Percentiles rank a stretch among this genome's conserved stretches.
phyloP scores from a whole-genome alignment of 331 rosid genomes.

The Malus hybrid region DNA sequence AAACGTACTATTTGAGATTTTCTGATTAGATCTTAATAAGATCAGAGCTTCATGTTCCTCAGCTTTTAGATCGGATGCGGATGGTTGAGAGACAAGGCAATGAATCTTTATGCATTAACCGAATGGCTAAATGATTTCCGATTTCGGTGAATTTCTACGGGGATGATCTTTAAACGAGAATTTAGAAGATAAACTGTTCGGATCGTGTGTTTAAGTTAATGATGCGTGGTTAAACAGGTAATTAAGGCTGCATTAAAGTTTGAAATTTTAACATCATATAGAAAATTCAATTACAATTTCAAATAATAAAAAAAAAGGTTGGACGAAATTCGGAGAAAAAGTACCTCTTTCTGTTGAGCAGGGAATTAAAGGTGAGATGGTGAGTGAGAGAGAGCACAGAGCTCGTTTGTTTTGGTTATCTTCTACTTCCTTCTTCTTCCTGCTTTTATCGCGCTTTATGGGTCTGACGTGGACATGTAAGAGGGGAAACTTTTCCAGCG shows the following conservation, averaged over 20 bases:
- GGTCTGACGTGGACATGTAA: slow-evolving; percentile 53
- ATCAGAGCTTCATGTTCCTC: not conserved
- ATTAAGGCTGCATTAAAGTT: too few species aligned
- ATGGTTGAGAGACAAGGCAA: not conserved
- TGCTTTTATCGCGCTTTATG: slow-evolving; percentile 6
- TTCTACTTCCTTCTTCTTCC: not conserved
- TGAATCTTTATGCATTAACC: not conserved
- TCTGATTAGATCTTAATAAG: not conserved
- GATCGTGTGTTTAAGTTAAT: too few species aligned
- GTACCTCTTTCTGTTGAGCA: slow-evolving; percentile 20
- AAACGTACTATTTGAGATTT: not conserved
- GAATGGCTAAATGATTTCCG: not conserved
- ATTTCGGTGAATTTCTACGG: too few species aligned
- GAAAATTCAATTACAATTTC: not conserved
- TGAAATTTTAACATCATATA: too few species aligned
- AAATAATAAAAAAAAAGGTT: not conserved
- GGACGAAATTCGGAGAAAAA: not conserved
- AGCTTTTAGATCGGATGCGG: not conserved
- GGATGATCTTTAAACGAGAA: too few species aligned
- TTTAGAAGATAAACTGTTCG: too few species aligned
- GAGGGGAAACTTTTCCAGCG: slow-evolving; percentile 62
- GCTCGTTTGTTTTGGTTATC: not conserved
- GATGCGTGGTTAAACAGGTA: too few species aligned
- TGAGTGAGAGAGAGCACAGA: not conserved
- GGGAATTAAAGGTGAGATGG: not conserved